Conservation (phyloP, 192 early-diverging fungal species). For the Gamsiella multidivaricata region DNA sequence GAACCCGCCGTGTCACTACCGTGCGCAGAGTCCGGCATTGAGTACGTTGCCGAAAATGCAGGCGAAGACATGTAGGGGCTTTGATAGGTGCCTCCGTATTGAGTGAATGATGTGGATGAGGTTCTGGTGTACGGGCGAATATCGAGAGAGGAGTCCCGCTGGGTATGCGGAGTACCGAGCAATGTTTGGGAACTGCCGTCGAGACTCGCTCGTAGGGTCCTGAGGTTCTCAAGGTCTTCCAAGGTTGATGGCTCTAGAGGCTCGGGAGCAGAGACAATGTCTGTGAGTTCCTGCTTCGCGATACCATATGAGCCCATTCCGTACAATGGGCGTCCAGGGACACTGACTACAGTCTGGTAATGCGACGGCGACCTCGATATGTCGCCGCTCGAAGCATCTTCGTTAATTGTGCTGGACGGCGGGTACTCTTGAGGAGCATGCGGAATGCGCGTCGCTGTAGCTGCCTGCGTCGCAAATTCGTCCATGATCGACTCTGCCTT, state of each 20-base stretch:
- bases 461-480: background rate
- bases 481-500: conserved; percentile 16
- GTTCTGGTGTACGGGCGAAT: background rate
- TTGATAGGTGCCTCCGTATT: background rate
- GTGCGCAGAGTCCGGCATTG: conserved; percentile 14
- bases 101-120: conserved; percentile 2
- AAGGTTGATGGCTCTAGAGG: background rate
- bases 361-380: conserved; percentile 4
- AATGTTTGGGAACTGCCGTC: background rate
- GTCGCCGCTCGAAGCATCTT: background rate
- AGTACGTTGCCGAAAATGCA: conserved; percentile 22
- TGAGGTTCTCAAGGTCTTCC: background rate
- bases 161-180: background rate
- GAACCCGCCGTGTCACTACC: conserved; percentile 4
- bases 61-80: conserved; percentile 19
- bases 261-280: background rate
- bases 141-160: background rate
- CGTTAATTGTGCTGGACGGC: background rate
- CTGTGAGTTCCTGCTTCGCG: background rate
- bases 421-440: conserved; percentile 33
- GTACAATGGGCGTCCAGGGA: conserved; percentile 12
- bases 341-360: conserved; percentile 22
- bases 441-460: background rate
- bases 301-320: background rate
- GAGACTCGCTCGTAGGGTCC: conserved; percentile 5